phyloP scores from a whole-genome alignment of 345 rosid species.

The Arabis hirsuta region DNA sequence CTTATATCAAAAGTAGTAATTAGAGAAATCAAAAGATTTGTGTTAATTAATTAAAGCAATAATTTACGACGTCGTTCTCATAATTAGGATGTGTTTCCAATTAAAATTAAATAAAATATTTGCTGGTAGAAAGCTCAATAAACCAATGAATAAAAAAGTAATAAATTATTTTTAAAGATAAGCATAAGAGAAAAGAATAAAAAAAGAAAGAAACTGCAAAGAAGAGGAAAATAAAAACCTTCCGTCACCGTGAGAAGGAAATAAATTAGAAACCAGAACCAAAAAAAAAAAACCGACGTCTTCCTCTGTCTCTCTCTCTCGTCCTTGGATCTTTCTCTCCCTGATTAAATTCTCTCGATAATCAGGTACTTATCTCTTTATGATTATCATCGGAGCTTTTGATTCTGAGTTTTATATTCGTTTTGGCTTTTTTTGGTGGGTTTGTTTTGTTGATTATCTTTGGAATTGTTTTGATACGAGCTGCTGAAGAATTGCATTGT shows the following conservation, averaged over 20 bases:
- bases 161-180: not conserved
- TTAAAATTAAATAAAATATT: not conserved
- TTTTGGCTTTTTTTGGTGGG: constrained; percentile 15
- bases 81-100: not conserved
- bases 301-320: constrained; percentile 14
- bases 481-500: constrained; percentile 36
- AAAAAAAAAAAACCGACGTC: constrained; percentile 21
- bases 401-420: not conserved
- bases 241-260: constrained; percentile 33
- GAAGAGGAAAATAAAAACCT: constrained; percentile 22
- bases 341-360: constrained; percentile 8
- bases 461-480: constrained; percentile 4
- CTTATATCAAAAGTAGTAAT: constrained; percentile 5
- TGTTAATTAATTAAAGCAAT: constrained; percentile 3
- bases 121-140: constrained; percentile 12
- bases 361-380: constrained; percentile 28
- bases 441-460: constrained; percentile 27
- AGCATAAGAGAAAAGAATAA: constrained; percentile 11
- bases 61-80: constrained; percentile 9
- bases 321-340: constrained; percentile 29
- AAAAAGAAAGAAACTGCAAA: not conserved
- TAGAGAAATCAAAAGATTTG: constrained; percentile 12
- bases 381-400: constrained; percentile 17
- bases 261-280: constrained; percentile 23
- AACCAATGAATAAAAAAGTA: constrained; percentile 23